A percentile compares a stretch with the other conserved stretches of the same genome.
Conservation (phyloP, 2,329 filamentous ascomycete species). For the Calycina herbarum region DNA sequence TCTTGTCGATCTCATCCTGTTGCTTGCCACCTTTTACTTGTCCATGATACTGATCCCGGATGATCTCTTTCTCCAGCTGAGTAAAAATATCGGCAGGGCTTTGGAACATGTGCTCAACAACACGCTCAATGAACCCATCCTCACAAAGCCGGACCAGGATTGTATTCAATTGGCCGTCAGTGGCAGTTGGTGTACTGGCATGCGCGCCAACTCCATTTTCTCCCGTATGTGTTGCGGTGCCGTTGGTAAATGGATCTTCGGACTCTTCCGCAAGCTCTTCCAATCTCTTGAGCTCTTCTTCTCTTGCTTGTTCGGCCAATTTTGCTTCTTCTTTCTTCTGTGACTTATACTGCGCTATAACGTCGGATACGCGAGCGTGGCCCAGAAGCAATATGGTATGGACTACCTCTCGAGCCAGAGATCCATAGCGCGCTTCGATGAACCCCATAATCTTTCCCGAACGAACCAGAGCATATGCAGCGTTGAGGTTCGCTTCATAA, state of each 20-base stretch:
- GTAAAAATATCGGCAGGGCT: constrained; percentile 60
- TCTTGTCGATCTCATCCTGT: constrained; percentile 60
- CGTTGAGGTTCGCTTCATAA: constrained; percentile 81
- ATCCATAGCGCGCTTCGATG: constrained; percentile 71
- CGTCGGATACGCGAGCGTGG: constrained; percentile 70
- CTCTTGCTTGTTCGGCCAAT: constrained; percentile 7
- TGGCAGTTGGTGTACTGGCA: constrained; percentile 16
- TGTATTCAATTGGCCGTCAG: constrained; percentile 43
- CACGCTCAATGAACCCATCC: constrained; percentile 66
- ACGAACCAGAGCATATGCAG: constrained; percentile 80
- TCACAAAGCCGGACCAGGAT: constrained; percentile 54
- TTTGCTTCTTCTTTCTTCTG: constrained; percentile 23
- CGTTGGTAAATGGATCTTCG: constrained; percentile 26
- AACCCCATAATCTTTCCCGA: constrained; percentile 78
- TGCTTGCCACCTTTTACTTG: constrained; percentile 64
- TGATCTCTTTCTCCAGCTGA: constrained; percentile 64
- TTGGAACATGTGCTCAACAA: constrained; percentile 56
- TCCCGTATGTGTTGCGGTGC: constrained; percentile 19
- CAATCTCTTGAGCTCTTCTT: constrained; percentile 4
- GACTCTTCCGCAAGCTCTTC: constrained; percentile 1
- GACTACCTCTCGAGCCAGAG: constrained; percentile 71
- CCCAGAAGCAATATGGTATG: constrained; percentile 75
- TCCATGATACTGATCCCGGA: constrained; percentile 52
- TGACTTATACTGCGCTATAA: constrained; percentile 61
- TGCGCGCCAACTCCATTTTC: constrained; percentile 28